Conservation (phyloP, 768 basidiomycete species). For the Rickenella mellea region DNA sequence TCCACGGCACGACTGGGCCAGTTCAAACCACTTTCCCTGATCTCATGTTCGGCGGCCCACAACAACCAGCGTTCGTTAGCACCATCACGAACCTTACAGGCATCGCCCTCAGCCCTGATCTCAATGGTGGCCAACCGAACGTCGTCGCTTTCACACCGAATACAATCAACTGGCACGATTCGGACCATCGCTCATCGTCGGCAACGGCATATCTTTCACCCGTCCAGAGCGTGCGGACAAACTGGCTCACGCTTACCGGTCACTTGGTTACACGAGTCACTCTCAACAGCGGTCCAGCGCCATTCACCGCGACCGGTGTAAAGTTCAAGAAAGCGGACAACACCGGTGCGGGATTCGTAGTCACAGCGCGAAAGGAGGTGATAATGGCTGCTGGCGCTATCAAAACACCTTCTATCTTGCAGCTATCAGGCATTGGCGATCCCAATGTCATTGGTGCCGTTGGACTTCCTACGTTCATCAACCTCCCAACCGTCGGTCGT, state of each 20-base stretch:
- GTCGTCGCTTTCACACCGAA: conserved; percentile 47
- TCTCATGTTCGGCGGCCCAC: conserved; percentile 47
- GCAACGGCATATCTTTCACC: conserved; percentile 46
- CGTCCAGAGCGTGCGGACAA: conserved; percentile 34
- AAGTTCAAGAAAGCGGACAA: conserved; percentile 33
- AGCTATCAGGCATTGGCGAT: conserved; percentile 52
- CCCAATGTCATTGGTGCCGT: conserved; percentile 31
- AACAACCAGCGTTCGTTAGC: conserved; percentile 38
- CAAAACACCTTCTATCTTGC: conserved; percentile 37
- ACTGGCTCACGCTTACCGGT: conserved; percentile 38
- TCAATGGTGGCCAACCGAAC: conserved; percentile 48
- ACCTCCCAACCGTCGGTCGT: conserved; percentile 41
- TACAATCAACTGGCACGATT: conserved; percentile 38
- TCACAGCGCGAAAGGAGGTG: conserved; percentile 36
- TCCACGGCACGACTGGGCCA: conserved; percentile 44
- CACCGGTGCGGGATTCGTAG: conserved; percentile 28
- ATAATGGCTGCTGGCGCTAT: conserved; percentile 48
- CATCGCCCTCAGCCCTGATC: conserved; percentile 36
- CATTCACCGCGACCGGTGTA: conserved; percentile 33
- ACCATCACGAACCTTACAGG: conserved; percentile 39
- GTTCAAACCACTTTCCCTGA: conserved; percentile 45
- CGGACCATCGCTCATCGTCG: conserved; percentile 45
- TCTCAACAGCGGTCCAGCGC: conserved; percentile 23
- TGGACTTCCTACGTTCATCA: conserved; percentile 35
- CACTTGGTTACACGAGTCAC: conserved; percentile 39